Evolutionary conservation across 2,329 filamentous ascomycete genomes (phyloP).

Genomic region (Metarhizium sp.): DNA sequence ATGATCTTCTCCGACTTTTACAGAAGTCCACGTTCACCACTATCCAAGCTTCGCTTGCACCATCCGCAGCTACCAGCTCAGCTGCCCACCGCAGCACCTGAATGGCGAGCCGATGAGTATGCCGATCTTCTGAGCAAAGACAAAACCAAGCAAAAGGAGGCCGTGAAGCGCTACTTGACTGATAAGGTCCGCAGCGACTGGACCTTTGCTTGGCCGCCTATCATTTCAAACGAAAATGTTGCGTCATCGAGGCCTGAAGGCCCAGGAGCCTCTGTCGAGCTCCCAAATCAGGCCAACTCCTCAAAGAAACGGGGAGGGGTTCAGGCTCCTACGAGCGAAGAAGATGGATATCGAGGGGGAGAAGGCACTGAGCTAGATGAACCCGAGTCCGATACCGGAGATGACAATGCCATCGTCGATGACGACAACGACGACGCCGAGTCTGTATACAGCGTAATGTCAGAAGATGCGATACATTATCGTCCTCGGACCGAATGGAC

Average conservation of each 20-base stretch:
- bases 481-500: slow-evolving; percentile 45
- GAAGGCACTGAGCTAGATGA: slow-evolving; percentile 31
- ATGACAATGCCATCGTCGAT: slow-evolving; percentile 25
- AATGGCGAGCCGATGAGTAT: slow-evolving; percentile 41
- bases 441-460: slow-evolving; percentile 48
- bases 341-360: slow-evolving; percentile 26
- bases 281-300: neutral
- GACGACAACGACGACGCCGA: slow-evolving; percentile 35
- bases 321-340: slow-evolving; percentile 24
- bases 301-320: slow-evolving; percentile 5
- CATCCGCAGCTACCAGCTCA: slow-evolving; percentile 19
- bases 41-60: slow-evolving; percentile 39
- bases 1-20: slow-evolving; percentile 55
- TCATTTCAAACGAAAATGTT: neutral
- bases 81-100: slow-evolving; percentile 19
- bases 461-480: slow-evolving; percentile 43
- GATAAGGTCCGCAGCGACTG: slow-evolving; percentile 50
- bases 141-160: slow-evolving; percentile 53
- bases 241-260: neutral
- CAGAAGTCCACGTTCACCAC: slow-evolving; percentile 43
- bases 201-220: slow-evolving; percentile 47
- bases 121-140: slow-evolving; percentile 53
- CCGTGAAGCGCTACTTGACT: slow-evolving; percentile 45
- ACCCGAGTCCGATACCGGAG: slow-evolving; percentile 6
- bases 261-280: neutral